Evolutionary conservation across 2,329 filamentous ascomycete genomes (phyloP).

Genomic region (Zymoseptoria tritici): DNA sequence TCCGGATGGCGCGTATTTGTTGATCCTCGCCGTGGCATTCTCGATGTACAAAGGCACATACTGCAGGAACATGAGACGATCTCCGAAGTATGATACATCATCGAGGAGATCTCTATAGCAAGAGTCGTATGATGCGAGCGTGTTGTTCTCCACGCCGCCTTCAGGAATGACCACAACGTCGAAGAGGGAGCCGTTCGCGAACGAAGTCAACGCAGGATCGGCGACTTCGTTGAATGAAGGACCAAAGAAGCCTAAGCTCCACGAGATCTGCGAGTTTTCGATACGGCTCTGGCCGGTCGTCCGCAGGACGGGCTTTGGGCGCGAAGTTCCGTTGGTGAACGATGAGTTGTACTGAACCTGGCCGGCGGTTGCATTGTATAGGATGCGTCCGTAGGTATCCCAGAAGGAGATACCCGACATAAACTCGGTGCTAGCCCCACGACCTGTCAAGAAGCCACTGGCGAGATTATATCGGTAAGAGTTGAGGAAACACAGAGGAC

Average conservation of each 20-base stretch:
- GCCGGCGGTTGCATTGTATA: slow-evolving; percentile 44
- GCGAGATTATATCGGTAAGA: slow-evolving; percentile 43
- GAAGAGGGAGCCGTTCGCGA: slow-evolving; percentile 34
- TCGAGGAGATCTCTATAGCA: slow-evolving; percentile 38
- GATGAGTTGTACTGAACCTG: slow-evolving; percentile 44
- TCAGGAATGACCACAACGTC: slow-evolving; percentile 47
- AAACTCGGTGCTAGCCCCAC: slow-evolving; percentile 33
- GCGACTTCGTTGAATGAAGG: slow-evolving; percentile 36
- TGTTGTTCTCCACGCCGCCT: slow-evolving; percentile 46
- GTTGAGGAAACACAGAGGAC: slow-evolving; percentile 48
- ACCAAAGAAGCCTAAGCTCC: slow-evolving; percentile 48
- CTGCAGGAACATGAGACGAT: slow-evolving; percentile 34
- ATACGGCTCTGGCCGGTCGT: slow-evolving; percentile 51
- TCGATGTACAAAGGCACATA: slow-evolving; percentile 44
- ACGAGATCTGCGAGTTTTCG: slow-evolving; percentile 47
- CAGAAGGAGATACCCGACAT: slow-evolving; percentile 45
- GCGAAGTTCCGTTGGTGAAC: slow-evolving; percentile 42
- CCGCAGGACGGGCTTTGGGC: slow-evolving; percentile 45
- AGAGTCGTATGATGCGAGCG: slow-evolving; percentile 45
- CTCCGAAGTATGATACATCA: slow-evolving; percentile 33
- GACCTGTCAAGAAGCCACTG: slow-evolving; percentile 27
- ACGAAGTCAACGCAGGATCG: slow-evolving; percentile 34
- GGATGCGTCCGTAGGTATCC: slow-evolving; percentile 47
- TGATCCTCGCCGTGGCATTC: slow-evolving; percentile 40
- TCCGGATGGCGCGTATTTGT: slow-evolving; percentile 40